A percentile compares a stretch with the other conserved stretches of the same genome.
Evolutionary conservation across 2,329 filamentous ascomycete species (phyloP).

Genomic region (Trichoderma semiorbis): DNA sequence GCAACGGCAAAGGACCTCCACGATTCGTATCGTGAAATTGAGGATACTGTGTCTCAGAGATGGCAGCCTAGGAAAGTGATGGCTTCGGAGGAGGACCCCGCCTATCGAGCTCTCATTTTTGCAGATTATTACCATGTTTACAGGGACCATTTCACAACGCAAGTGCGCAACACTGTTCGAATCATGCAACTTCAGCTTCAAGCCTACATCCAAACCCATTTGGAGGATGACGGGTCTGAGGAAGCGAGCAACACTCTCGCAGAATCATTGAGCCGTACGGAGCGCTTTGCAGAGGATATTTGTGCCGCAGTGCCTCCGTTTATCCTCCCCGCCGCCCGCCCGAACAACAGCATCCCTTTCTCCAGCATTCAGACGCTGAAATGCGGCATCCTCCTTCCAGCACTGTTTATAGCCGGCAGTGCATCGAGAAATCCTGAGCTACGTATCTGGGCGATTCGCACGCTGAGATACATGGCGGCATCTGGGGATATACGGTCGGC

Average conservation of each 20-base stretch:
- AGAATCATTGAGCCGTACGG: conserved; percentile 6
- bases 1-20: background rate
- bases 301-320: conserved; percentile 25
- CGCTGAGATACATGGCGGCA: conserved; percentile 21
- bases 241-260: background rate
- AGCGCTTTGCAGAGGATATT: conserved; percentile 12
- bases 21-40: conserved; percentile 4
- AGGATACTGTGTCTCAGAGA: conserved; percentile 11
- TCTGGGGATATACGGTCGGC: conserved; percentile 20
- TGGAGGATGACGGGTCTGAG: background rate
- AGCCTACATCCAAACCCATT: conserved; percentile 4
- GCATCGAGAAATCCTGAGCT: conserved; percentile 12
- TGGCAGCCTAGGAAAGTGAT: conserved; percentile 16
- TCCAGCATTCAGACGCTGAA: conserved; percentile 23
- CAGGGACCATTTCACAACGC: conserved; percentile 22
- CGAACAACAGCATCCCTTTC: conserved; percentile 19
- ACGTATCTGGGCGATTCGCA: conserved; percentile 19
- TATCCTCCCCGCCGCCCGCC: conserved; percentile 2
- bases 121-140: conserved; percentile 23
- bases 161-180: conserved; percentile 25
- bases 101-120: conserved; percentile 13
- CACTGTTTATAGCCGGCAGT: conserved; percentile 22
- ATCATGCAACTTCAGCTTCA: conserved; percentile 24
- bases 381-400: conserved; percentile 21
- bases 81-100: background rate